Percentiles rank a stretch among this genome's conserved stretches.
Evolutionary conservation across 768 basidiomycete species (phyloP).

Genomic region (Tricholoma furcatifolium): DNA sequence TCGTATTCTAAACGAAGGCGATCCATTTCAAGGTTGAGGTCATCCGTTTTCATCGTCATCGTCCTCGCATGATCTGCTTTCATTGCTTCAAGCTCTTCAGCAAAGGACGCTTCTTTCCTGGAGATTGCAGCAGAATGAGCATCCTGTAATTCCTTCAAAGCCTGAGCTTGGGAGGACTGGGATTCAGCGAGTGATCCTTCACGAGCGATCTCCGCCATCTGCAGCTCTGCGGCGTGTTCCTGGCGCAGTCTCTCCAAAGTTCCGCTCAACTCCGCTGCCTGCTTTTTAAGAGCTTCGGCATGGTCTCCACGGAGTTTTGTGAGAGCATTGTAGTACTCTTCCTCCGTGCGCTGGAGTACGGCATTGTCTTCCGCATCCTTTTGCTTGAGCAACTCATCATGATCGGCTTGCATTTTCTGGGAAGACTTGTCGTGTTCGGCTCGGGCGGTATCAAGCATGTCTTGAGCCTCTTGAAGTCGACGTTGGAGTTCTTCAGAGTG

Average conservation of each 20-base stretch:
- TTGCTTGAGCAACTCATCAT: constrained; percentile 54
- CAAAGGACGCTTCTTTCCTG: constrained; percentile 63
- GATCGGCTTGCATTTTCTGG: constrained; percentile 47
- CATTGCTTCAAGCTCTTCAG: constrained; percentile 63
- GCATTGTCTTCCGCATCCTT: constrained; percentile 60
- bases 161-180: constrained; percentile 59
- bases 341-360: constrained; percentile 66
- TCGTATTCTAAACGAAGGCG: constrained; percentile 62
- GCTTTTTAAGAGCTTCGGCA: constrained; percentile 58
- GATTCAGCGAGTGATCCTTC: constrained; percentile 77
- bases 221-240: constrained; percentile 73
- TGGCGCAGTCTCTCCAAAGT: constrained; percentile 69
- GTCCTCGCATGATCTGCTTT: constrained; percentile 61
- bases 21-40: constrained; percentile 58
- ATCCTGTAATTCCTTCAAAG: constrained; percentile 66
- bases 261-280: constrained; percentile 57
- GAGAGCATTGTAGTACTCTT: constrained; percentile 79
- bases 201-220: constrained; percentile 72
- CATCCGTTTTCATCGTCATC: constrained; percentile 57
- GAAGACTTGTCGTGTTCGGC: constrained; percentile 56
- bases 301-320: constrained; percentile 77
- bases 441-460: constrained; percentile 43
- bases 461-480: constrained; percentile 54
- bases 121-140: constrained; percentile 67
- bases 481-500: constrained; percentile 54